Evolutionary conservation across 2,329 filamentous ascomycete genomes (phyloP).

Genomic region (Paraconiothyrium sp.): DNA sequence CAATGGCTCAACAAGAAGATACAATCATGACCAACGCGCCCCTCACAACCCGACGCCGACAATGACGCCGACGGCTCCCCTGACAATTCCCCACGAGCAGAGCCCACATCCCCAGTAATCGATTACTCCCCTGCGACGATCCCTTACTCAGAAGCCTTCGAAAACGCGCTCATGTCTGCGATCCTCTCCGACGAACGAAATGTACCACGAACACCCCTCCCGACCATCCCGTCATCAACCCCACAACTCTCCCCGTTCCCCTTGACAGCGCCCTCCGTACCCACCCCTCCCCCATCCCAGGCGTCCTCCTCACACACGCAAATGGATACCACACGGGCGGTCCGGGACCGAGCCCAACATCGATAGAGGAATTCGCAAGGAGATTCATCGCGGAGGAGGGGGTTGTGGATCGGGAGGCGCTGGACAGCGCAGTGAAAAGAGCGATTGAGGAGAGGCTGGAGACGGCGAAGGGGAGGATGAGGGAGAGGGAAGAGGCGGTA

Average conservation of each 20-base stretch:
- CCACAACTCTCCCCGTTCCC: conserved; percentile 53
- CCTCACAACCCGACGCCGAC: conserved; percentile 43
- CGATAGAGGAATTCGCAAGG: conserved; percentile 48
- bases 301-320: conserved; percentile 56
- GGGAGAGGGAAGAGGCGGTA: conserved; percentile 51
- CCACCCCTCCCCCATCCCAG: conserved; percentile 54
- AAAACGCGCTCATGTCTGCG: conserved; percentile 54
- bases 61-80: conserved; percentile 28
- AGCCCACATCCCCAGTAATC: conserved; percentile 43
- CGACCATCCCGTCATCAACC: conserved; percentile 42
- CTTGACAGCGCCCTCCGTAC: conserved; percentile 54
- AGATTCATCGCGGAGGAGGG: conserved; percentile 51
- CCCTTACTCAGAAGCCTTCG: conserved; percentile 55
- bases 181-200: conserved; percentile 48
- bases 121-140: conserved; percentile 56
- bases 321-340: conserved; percentile 60
- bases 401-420: conserved; percentile 45
- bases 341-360: conserved; percentile 51
- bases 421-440: conserved; percentile 47
- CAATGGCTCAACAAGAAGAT: conserved; percentile 33
- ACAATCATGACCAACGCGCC: conserved; percentile 40
- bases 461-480: conserved; percentile 50
- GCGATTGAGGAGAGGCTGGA: conserved; percentile 47
- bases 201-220: conserved; percentile 29
- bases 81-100: conserved; percentile 32